phyloP scores from a whole-genome alignment of 306 rosid genomes.

The Psophocarpus tetragonolobus region DNA sequence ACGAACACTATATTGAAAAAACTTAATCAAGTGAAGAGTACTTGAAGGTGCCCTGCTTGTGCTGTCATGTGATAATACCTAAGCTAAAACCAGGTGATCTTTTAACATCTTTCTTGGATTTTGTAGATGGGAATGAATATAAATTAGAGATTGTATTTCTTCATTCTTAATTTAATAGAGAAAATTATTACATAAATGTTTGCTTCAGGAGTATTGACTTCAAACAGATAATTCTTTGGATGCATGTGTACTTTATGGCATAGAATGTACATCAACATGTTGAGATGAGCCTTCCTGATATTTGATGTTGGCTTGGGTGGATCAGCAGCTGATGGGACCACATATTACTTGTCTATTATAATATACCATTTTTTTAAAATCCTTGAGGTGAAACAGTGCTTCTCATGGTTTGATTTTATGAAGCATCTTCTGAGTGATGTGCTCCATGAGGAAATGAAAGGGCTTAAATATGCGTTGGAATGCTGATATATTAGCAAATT shows the following conservation, averaged over 20 bases:
- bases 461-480: no score
- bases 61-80: slow-evolving; percentile 6
- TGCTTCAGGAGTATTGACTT: slow-evolving; percentile 16
- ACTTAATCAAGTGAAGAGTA: neutral
- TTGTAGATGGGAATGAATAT: slow-evolving; percentile 20
- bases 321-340: neutral
- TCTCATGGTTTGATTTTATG: neutral
- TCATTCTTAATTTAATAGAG: neutral
- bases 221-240: neutral
- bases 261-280: neutral
- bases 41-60: slow-evolving; percentile 13
- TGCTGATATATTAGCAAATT: no score
- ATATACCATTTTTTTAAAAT: neutral
- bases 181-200: slow-evolving; percentile 9
- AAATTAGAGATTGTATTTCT: slow-evolving; percentile 7
- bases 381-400: neutral
- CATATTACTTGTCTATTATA: neutral
- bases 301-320: slow-evolving; percentile 18
- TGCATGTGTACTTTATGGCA: neutral
- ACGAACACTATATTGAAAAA: slow-evolving; percentile 62
- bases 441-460: neutral
- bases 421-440: neutral
- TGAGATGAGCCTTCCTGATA: slow-evolving; percentile 9
- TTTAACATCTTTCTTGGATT: slow-evolving; percentile 26
- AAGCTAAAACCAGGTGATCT: slow-evolving; percentile 31